Evolutionary conservation across 1,139 yeast genomes (phyloP).

Genomic region (Sugiyamaella novakii): DNA sequence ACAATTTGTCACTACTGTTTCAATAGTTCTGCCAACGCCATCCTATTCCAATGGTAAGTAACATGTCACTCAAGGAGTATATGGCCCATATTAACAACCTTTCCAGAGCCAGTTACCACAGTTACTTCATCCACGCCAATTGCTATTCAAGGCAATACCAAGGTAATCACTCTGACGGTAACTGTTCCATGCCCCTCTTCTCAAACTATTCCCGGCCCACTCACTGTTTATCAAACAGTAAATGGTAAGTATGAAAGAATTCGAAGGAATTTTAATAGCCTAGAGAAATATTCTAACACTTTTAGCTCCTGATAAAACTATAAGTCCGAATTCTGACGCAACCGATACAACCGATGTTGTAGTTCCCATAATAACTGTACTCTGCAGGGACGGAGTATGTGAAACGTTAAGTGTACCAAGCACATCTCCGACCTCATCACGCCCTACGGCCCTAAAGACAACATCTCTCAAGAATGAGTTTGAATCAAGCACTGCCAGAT

Average conservation of each 20-base stretch:
- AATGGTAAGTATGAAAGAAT: constrained; percentile 4
- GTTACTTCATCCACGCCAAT: constrained; percentile 18
- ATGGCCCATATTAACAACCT: neutral
- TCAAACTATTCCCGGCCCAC: too few species aligned
- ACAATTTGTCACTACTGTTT: constrained; percentile 23
- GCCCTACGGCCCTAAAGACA: neutral
- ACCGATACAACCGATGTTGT: neutral
- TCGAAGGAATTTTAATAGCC: neutral
- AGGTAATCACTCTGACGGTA: constrained; percentile 27
- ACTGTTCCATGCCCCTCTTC: constrained; percentile 35
- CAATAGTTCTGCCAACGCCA: constrained; percentile 22
- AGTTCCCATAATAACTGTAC: constrained; percentile 12
- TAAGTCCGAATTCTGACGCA: constrained; percentile 1
- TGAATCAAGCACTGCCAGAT: constrained; percentile 12
- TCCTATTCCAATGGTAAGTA: constrained; percentile 18
- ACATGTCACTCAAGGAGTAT: neutral
- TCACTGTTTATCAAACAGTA: constrained; percentile 15
- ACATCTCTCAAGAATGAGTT: neutral
- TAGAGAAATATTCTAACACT: constrained; percentile 1
- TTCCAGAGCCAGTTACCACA: constrained; percentile 21
- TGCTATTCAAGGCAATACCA: constrained; percentile 22
- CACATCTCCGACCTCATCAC: constrained; percentile 11
- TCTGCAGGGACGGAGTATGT: constrained; percentile 15
- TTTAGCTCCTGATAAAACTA: constrained; percentile 4
- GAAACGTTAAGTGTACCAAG: neutral